These are phyloP conservation scores for Candida railenensis DNA, from an alignment of 805 yeast species.

Conservation along the genomic window DNA sequence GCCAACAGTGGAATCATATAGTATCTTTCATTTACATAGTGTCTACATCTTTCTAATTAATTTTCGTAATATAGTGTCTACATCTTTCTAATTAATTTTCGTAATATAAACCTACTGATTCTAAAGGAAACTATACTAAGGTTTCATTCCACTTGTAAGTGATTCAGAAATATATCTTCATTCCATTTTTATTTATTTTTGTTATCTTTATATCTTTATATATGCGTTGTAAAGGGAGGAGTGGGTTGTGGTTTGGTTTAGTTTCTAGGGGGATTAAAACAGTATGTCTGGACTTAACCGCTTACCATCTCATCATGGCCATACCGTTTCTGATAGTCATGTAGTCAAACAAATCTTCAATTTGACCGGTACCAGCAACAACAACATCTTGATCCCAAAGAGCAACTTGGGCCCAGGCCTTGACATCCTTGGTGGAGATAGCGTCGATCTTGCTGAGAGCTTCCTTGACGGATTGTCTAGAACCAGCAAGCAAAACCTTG, in stretches of 20 bases:
- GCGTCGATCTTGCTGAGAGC: constrained; percentile 62
- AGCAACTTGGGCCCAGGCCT: constrained; percentile 71
- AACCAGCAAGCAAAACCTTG: constrained; percentile 59
- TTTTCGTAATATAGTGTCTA: too few relatives aligned
- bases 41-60: too few relatives aligned
- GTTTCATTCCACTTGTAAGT: too few relatives aligned
- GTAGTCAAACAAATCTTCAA: constrained; percentile 82
- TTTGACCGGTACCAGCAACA: constrained; percentile 80
- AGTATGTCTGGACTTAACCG: neutral
- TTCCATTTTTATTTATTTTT: neutral
- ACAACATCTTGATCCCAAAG: constrained; percentile 86
- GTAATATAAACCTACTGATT: too few relatives aligned
- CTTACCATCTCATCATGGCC: constrained; percentile 77
- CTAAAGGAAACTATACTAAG: too few relatives aligned
- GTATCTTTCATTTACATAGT: too few relatives aligned
- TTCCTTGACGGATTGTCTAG: constrained; percentile 60
- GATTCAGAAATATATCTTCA: too few relatives aligned
- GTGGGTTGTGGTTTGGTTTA: neutral
- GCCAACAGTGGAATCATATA: constrained; percentile 73
- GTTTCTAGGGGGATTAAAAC: neutral
- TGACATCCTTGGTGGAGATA: constrained; percentile 57
- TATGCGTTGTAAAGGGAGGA: neutral
- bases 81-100: too few relatives aligned
- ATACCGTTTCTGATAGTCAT: constrained; percentile 84
- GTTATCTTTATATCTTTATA: neutral